Conservation (phyloP, 495 filamentous ascomycete genomes). For the Geopyxis carbonaria region DNA sequence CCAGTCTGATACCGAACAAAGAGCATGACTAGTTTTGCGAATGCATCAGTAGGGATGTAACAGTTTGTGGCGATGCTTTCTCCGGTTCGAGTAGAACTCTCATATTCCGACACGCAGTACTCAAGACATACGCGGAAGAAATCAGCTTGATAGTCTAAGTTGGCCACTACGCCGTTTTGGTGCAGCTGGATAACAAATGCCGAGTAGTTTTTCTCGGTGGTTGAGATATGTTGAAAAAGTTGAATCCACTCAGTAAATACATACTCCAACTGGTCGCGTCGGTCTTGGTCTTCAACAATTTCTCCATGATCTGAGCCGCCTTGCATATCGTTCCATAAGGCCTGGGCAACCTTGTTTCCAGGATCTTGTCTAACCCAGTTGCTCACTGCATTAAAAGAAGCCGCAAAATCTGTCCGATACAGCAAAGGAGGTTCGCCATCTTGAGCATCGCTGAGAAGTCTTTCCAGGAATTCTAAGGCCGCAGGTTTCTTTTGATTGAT, state of each 20-base stretch:
- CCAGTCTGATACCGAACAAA: slow-evolving; percentile 55
- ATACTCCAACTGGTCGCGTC: slow-evolving; percentile 73
- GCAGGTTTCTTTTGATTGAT: slow-evolving; percentile 47
- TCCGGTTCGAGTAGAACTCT: slow-evolving; percentile 44
- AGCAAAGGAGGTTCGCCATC: slow-evolving; percentile 58
- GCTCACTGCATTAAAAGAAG: slow-evolving; percentile 61
- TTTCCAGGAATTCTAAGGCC: slow-evolving; percentile 57
- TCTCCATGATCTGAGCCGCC: slow-evolving; percentile 26
- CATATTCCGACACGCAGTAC: slow-evolving; percentile 54
- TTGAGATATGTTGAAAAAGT: slow-evolving; percentile 54
- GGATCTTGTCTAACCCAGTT: slow-evolving; percentile 67
- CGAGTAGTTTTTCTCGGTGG: slow-evolving; percentile 48
- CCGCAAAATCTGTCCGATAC: slow-evolving; percentile 70
- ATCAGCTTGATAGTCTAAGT: slow-evolving; percentile 51
- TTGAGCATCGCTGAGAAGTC: slow-evolving; percentile 57
- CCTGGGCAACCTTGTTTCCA: slow-evolving; percentile 40
- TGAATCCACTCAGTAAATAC: slow-evolving; percentile 87
- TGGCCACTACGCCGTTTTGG: slow-evolving; percentile 47
- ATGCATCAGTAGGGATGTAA: slow-evolving; percentile 64
- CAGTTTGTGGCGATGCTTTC: slow-evolving; percentile 45
- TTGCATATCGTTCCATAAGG: slow-evolving; percentile 57
- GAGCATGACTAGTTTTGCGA: slow-evolving; percentile 63
- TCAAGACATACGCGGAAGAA: slow-evolving; percentile 78
- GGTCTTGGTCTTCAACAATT: slow-evolving; percentile 35
- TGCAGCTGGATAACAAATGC: slow-evolving; percentile 79